phyloP scores from a whole-genome alignment of 163 green algal species.

The Chlorella variabilis region DNA sequence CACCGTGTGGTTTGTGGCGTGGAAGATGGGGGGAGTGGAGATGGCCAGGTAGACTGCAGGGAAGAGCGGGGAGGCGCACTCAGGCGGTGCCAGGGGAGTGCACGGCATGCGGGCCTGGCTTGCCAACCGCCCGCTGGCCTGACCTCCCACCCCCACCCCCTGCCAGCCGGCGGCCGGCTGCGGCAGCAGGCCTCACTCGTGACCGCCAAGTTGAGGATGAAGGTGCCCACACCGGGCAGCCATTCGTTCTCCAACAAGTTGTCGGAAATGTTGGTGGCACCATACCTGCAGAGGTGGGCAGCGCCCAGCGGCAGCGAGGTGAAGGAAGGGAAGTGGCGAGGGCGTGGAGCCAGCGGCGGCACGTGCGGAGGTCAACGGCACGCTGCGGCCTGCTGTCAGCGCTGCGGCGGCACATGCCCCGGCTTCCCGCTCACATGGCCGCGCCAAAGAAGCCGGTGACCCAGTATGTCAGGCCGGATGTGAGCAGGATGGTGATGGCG shows the following conservation, averaged over 20 bases:
- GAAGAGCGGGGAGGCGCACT: too few relatives aligned
- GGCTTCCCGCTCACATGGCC: slow-evolving; percentile 21
- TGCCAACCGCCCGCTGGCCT: too few relatives aligned
- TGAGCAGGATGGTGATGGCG: slow-evolving; percentile 27
- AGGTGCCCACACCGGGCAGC: slow-evolving; percentile 20
- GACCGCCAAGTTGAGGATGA: slow-evolving; percentile 18
- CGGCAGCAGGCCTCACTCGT: slow-evolving; percentile 28
- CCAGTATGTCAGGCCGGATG: slow-evolving; percentile 20
- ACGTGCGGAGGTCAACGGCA: too few relatives aligned
- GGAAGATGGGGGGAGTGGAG: slow-evolving; percentile 15
- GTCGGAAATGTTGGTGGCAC: neutral
- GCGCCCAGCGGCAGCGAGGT: too few relatives aligned
- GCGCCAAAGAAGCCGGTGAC: slow-evolving; percentile 24
- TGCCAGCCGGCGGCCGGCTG: too few relatives aligned
- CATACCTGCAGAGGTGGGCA: slow-evolving; percentile 21
- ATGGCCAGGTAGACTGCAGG: slow-evolving; percentile 18
- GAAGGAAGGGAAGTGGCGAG: too few relatives aligned
- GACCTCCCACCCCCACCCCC: too few relatives aligned
- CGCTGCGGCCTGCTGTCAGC: too few relatives aligned
- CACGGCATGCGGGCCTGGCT: too few relatives aligned
- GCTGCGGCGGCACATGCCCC: too few relatives aligned
- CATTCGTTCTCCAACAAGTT: slow-evolving; percentile 21
- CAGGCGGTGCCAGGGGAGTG: too few relatives aligned
- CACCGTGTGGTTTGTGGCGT: slow-evolving; percentile 7
- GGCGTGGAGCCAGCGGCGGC: too few relatives aligned